A percentile compares a stretch with the other conserved stretches of the same genome.
Evolutionary conservation across 805 yeast species (phyloP).

Genomic region (Nakazawaea ambrosiae): DNA sequence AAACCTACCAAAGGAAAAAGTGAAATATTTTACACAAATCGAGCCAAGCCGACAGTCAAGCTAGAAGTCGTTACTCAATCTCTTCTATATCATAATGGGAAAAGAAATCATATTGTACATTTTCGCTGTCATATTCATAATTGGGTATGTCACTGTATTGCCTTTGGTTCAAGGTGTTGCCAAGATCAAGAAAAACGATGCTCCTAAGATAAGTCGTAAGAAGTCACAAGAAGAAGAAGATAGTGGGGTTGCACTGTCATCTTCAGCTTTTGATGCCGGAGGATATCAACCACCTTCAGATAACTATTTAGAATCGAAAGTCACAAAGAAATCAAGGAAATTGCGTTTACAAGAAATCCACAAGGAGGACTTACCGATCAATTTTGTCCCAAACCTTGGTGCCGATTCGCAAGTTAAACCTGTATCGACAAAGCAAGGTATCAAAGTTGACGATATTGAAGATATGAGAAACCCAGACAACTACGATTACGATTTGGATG

Average conservation of each 20-base stretch:
- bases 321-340: conserved; percentile 1
- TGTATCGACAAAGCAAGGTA: conserved; percentile 15
- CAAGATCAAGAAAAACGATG: conserved; percentile 9
- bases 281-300: conserved; percentile 6
- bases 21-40: too few species aligned
- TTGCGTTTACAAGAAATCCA: background rate
- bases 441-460: conserved; percentile 18
- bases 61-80: too few species aligned
- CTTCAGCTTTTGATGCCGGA: background rate
- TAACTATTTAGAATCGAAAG: conserved; percentile 2
- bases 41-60: too few species aligned
- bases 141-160: conserved; percentile 7
- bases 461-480: conserved; percentile 29
- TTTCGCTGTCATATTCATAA: conserved; percentile 1
- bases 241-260: background rate
- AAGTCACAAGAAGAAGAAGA: background rate
- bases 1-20: too few species aligned
- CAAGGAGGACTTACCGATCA: conserved; percentile 4
- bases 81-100: too few species aligned
- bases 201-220: conserved; percentile 1
- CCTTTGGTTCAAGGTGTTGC: conserved; percentile 12
- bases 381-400: conserved; percentile 4
- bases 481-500: conserved; percentile 42
- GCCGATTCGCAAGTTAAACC: background rate
- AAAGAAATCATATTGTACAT: conserved; percentile 14